A percentile compares a stretch with the other conserved stretches of the same genome.
Conservation (phyloP, 1,284 basidiomycete genomes). For the Trichosporon faecale region DNA sequence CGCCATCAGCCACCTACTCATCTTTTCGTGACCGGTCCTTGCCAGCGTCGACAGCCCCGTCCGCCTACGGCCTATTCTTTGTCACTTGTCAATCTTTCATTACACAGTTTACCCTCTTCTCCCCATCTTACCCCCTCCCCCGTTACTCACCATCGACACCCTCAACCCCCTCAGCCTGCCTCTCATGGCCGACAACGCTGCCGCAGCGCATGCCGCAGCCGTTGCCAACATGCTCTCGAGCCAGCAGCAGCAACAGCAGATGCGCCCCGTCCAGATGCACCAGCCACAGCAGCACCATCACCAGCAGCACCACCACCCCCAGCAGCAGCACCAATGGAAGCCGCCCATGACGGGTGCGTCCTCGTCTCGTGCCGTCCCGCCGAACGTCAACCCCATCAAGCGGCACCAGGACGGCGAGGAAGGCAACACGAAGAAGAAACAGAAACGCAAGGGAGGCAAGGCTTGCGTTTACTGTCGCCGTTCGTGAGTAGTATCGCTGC, state of each 20-base stretch:
- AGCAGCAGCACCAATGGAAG: constrained; percentile 6
- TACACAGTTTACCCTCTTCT: not conserved
- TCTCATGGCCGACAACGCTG: constrained; percentile 7
- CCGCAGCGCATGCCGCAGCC: constrained; percentile 4
- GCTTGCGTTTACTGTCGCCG: constrained; percentile 90
- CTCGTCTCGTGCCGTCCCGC: constrained; percentile 1
- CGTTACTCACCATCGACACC: constrained; percentile 10
- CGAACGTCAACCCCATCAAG: constrained; percentile 7
- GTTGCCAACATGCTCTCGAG: constrained; percentile 3
- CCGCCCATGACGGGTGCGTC: constrained; percentile 3
- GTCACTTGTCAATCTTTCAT: constrained; percentile 8
- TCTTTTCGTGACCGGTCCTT: not conserved
- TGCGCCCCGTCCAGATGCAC: constrained; percentile 9
- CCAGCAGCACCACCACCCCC: not conserved
- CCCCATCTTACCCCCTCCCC: not conserved
- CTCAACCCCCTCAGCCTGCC: not conserved
- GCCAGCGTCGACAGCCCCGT: not conserved
- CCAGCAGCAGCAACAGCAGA: constrained; percentile 3
- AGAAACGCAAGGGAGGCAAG: constrained; percentile 57
- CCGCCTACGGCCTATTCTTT: not conserved
- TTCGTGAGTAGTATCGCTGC: constrained; percentile 54
- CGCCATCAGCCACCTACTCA: constrained; percentile 1
- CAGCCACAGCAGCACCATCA: constrained; percentile 6
- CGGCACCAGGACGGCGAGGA: constrained; percentile 12
- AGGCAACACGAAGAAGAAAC: constrained; percentile 56